These are phyloP conservation scores for Tetradesmus lagerheimii DNA, from an alignment of 139 green algal genomes.

Conservation along the genomic window DNA sequence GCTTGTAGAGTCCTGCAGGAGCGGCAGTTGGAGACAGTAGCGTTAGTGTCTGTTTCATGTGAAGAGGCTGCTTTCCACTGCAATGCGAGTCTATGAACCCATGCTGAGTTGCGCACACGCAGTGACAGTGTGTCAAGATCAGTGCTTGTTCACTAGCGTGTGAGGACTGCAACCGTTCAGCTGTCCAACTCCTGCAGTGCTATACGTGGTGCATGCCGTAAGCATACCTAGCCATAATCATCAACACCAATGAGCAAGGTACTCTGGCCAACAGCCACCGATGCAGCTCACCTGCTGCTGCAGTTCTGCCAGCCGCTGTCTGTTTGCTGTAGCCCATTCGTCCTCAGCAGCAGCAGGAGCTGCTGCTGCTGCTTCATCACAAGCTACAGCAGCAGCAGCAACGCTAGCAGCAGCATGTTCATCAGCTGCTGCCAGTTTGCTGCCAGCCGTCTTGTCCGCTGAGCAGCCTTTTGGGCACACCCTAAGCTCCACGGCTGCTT, in stretches of 20 bases:
- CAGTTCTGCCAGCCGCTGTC: conserved; percentile 20
- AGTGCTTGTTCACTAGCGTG: no score
- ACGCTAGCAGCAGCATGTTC: background rate
- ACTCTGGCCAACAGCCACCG: background rate
- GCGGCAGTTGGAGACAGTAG: no score
- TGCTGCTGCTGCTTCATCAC: background rate
- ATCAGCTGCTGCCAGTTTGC: background rate
- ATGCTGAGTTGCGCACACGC: background rate
- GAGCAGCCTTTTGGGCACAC: background rate
- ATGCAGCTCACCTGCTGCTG: background rate
- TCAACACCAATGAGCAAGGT: no score
- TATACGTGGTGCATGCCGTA: no score
- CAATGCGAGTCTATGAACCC: no score
- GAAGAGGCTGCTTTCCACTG: no score
- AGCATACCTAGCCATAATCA: no score
- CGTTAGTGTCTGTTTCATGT: no score
- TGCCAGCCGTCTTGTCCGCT: background rate
- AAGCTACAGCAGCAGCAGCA: background rate
- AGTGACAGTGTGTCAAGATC: no score
- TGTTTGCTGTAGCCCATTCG: conserved; percentile 56
- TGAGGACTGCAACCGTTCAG: no score
- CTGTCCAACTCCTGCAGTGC: no score
- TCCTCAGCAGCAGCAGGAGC: conserved; percentile 10
- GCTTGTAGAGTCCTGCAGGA: background rate
- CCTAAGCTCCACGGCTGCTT: background rate